These are phyloP conservation scores for Mallotus repandus DNA, from an alignment of 441 rosid species.

Conservation along the genomic window DNA sequence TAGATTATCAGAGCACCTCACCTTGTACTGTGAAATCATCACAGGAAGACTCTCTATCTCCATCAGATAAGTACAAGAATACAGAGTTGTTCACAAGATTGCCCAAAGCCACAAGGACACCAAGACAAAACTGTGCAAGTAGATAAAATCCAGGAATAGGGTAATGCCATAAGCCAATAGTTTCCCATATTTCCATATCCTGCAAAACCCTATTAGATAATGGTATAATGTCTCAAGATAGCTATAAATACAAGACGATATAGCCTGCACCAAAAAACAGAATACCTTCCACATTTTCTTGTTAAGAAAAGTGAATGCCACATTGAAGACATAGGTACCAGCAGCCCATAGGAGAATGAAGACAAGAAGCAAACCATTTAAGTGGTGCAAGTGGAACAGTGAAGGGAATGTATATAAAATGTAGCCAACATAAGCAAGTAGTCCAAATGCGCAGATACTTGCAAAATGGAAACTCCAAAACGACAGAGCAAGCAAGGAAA, in stretches of 20 bases:
- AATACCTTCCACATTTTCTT: conserved; percentile 79
- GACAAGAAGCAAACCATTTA: conserved; percentile 91
- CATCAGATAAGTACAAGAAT: conserved; percentile 81
- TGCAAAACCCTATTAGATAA: conserved; percentile 37
- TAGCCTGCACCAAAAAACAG: conserved; percentile 17
- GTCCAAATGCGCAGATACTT: conserved; percentile 92
- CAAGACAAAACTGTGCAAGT: conserved; percentile 97
- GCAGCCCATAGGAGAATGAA: conserved; percentile 98
- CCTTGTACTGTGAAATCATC: conserved; percentile 65
- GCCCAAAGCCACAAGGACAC: conserved; percentile 90
- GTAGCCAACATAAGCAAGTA: conserved; percentile 97
- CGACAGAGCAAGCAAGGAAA: conserved; percentile 90
- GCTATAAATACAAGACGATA: background rate
- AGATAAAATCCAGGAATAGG: conserved; percentile 94
- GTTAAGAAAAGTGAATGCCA: conserved; percentile 78
- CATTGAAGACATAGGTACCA: conserved; percentile 94
- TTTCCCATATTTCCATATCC: conserved; percentile 98
- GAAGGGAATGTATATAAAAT: conserved; percentile 89
- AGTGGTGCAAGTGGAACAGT: conserved; percentile 78
- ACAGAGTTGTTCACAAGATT: conserved; percentile 97
- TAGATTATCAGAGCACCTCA: conserved; percentile 24
- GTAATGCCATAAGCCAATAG: conserved; percentile 98
- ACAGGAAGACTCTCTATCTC: conserved; percentile 48
- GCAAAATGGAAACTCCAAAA: conserved; percentile 99
- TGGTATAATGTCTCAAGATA: conserved; percentile 6